These are phyloP conservation scores for Gossypium australe DNA, from an alignment of 345 rosid genomes.

Conservation along the genomic window DNA sequence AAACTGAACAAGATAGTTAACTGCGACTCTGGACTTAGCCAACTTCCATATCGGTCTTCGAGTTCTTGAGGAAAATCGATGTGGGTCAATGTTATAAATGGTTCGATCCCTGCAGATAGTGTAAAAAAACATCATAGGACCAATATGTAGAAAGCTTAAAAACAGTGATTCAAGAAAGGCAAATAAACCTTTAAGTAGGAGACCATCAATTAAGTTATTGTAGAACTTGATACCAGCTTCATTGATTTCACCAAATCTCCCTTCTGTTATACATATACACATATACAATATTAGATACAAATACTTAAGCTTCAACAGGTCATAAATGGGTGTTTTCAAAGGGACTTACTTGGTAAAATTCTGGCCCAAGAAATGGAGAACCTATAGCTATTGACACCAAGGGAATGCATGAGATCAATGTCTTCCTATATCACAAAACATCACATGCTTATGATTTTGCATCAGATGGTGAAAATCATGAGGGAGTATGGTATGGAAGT, in stretches of 20 bases:
- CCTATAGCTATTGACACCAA: constrained; percentile 64
- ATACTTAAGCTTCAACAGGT: not conserved
- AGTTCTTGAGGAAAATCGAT: constrained; percentile 68
- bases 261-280: constrained; percentile 26
- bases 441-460: not conserved
- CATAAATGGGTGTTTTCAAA: not conserved
- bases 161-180: constrained; percentile 37
- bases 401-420: constrained; percentile 43
- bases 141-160: constrained; percentile 50
- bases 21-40: constrained; percentile 64
- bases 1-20: constrained; percentile 18
- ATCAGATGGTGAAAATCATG: too few species aligned
- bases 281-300: not conserved
- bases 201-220: constrained; percentile 49
- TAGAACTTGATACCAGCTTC: constrained; percentile 49
- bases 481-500: not conserved
- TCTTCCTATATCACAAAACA: constrained; percentile 44
- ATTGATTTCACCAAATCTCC: constrained; percentile 58
- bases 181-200: constrained; percentile 38
- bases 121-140: not conserved
- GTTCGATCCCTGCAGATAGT: constrained; percentile 44
- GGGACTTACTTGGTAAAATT: constrained; percentile 64
- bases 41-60: constrained; percentile 56
- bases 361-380: constrained; percentile 86
- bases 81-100: constrained; percentile 66